phyloP scores from a whole-genome alignment of 805 yeast species.

The Cyberlindnera maclurae region DNA sequence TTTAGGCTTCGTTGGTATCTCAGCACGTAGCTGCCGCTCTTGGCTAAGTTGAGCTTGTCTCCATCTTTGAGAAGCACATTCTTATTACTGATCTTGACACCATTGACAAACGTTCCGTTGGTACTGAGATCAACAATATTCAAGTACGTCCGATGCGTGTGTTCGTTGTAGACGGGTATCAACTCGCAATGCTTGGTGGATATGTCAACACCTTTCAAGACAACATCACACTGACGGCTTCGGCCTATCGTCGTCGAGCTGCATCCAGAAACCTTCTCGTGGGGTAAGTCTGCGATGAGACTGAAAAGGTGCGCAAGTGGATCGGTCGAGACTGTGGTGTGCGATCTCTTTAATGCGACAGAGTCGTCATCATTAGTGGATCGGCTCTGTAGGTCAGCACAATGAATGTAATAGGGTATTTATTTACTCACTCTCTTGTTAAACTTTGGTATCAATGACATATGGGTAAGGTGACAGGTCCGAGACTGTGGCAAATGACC shows the following conservation, averaged over 20 bases:
- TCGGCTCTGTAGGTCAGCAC: background rate
- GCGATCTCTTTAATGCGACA: slow-evolving; percentile 12
- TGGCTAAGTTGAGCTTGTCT: slow-evolving; percentile 54
- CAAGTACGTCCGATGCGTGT: slow-evolving; percentile 29
- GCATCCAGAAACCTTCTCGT: slow-evolving; percentile 26
- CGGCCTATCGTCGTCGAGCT: slow-evolving; percentile 40
- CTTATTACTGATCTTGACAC: slow-evolving; percentile 38
- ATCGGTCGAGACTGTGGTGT: slow-evolving; percentile 6
- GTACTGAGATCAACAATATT: slow-evolving; percentile 48
- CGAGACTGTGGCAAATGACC: no score
- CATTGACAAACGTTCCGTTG: slow-evolving; percentile 66
- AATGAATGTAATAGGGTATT: background rate
- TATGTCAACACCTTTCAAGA: slow-evolving; percentile 48
- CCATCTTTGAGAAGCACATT: slow-evolving; percentile 51
- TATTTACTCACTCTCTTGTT: slow-evolving; percentile 11
- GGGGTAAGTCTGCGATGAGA: slow-evolving; percentile 8
- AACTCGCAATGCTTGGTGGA: slow-evolving; percentile 61
- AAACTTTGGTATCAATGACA: slow-evolving; percentile 8
- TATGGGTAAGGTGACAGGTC: background rate
- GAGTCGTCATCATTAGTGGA: slow-evolving; percentile 9
- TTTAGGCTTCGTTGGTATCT: slow-evolving; percentile 28
- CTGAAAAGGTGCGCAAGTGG: slow-evolving; percentile 15
- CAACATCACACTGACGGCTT: slow-evolving; percentile 52
- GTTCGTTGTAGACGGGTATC: slow-evolving; percentile 32
- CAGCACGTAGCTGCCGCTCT: slow-evolving; percentile 43